Evolutionary conservation across 352 stramenopile species (phyloP).

Genomic region (Pythium guiyangense): DNA sequence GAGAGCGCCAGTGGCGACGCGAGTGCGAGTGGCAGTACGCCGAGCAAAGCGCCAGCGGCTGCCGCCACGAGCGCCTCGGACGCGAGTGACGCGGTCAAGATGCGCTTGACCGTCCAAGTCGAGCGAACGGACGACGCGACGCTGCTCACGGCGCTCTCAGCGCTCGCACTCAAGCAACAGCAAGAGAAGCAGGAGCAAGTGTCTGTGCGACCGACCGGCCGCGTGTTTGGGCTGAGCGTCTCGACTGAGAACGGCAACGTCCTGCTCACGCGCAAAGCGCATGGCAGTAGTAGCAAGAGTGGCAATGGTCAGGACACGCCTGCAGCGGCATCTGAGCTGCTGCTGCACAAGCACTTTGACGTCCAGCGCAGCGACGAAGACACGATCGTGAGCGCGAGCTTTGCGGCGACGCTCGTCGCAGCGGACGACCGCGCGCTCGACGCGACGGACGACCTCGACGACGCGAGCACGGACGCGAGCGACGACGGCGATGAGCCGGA

Average conservation of each 20-base stretch:
- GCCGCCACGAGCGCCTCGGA: background rate
- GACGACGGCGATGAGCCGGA: slow-evolving; percentile 42
- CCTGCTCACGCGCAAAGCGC: slow-evolving; percentile 30
- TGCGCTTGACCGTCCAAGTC: slow-evolving; percentile 25
- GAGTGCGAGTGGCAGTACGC: slow-evolving; percentile 1
- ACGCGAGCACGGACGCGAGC: slow-evolving; percentile 38
- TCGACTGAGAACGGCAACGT: slow-evolving; percentile 36
- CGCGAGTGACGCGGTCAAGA: slow-evolving; percentile 10
- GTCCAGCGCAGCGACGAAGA: slow-evolving; percentile 31
- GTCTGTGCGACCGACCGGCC: slow-evolving; percentile 14
- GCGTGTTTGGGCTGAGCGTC: slow-evolving; percentile 39
- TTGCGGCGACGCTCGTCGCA: slow-evolving; percentile 25
- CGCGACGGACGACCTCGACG: slow-evolving; percentile 36
- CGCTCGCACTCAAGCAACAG: slow-evolving; percentile 2
- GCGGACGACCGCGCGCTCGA: slow-evolving; percentile 36
- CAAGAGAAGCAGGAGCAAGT: background rate
- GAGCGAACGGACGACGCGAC: slow-evolving; percentile 17
- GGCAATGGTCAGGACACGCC: background rate
- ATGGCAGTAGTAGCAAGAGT: background rate
- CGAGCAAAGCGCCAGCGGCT: background rate
- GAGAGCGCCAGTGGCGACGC: slow-evolving; percentile 1
- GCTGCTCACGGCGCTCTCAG: slow-evolving; percentile 2
- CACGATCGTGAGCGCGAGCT: slow-evolving; percentile 34
- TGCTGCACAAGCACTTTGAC: slow-evolving; percentile 59
- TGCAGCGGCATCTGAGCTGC: slow-evolving; percentile 24